Evolutionary conservation across 2,329 filamentous ascomycete genomes (phyloP).

Genomic region (Xylariaceae sp.): DNA sequence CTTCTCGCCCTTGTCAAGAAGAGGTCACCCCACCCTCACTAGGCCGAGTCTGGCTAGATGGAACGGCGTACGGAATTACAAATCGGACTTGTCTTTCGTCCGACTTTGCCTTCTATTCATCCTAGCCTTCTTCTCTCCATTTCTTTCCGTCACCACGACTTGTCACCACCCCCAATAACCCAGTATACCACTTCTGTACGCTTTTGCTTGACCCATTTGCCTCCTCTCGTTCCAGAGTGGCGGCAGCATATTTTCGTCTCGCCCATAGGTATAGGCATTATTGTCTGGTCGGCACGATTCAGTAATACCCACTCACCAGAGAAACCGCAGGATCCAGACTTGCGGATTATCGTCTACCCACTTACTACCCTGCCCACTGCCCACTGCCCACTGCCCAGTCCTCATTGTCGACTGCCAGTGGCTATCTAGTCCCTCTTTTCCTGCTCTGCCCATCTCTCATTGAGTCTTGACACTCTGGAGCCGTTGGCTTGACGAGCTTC

Average conservation of each 20-base stretch:
- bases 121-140: conserved; percentile 24
- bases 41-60: conserved; percentile 15
- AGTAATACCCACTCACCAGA: conserved; percentile 12
- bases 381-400: conserved; percentile 16
- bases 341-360: conserved; percentile 11
- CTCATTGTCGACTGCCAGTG: conserved; percentile 9
- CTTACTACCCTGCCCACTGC: conserved; percentile 14
- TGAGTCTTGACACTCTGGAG: background rate
- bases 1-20: background rate
- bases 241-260: background rate
- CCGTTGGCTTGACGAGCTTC: background rate
- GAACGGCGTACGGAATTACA: conserved; percentile 24
- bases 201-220: background rate
- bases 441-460: conserved; percentile 5
- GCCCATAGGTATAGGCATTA: background rate
- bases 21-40: background rate
- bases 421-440: conserved; percentile 12
- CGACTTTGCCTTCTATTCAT: conserved; percentile 11
- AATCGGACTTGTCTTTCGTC: conserved; percentile 31
- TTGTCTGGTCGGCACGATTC: background rate
- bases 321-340: conserved; percentile 12
- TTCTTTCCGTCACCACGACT: conserved; percentile 24
- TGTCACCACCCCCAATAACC: conserved; percentile 12
- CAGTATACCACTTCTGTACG: background rate
- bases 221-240: background rate